Percentiles rank a stretch among this genome's conserved stretches.
phyloP scores from a whole-genome alignment of 345 rosid species.

The Litchi chinensis region DNA sequence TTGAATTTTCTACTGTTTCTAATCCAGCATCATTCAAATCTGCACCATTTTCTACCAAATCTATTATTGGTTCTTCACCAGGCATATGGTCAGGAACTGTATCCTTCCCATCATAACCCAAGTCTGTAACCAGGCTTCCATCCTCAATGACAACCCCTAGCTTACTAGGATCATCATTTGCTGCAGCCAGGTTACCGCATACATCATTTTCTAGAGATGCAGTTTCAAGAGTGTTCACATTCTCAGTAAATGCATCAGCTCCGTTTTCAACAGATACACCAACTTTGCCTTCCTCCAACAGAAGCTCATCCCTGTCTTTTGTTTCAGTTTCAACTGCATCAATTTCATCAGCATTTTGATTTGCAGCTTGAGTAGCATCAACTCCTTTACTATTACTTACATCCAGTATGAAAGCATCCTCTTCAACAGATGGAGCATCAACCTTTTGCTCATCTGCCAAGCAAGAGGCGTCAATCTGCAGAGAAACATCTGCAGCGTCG shows the following conservation, averaged over 20 bases:
- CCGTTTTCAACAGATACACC: slow-evolving; percentile 34
- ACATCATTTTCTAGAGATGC: slow-evolving; percentile 32
- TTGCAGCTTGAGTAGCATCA: slow-evolving; percentile 36
- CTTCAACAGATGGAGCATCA: slow-evolving; percentile 26
- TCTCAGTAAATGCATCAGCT: slow-evolving; percentile 32
- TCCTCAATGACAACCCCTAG: slow-evolving; percentile 32
- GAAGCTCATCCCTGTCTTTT: slow-evolving; percentile 34
- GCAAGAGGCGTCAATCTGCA: slow-evolving; percentile 32
- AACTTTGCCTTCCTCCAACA: slow-evolving; percentile 43
- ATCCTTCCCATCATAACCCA: slow-evolving; percentile 39
- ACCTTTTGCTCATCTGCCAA: slow-evolving; percentile 19
- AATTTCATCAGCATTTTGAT: slow-evolving; percentile 25
- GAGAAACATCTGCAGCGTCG: slow-evolving; percentile 25
- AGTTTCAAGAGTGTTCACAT: slow-evolving; percentile 27
- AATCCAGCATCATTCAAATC: slow-evolving; percentile 26
- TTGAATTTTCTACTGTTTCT: slow-evolving; percentile 29
- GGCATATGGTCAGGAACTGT: slow-evolving; percentile 19
- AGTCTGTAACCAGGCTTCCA: slow-evolving; percentile 31
- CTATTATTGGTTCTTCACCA: slow-evolving; percentile 40
- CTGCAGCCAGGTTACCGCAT: slow-evolving; percentile 30
- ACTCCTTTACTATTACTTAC: slow-evolving; percentile 24
- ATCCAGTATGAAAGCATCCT: slow-evolving; percentile 27
- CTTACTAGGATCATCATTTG: slow-evolving; percentile 40
- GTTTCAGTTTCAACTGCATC: slow-evolving; percentile 38
- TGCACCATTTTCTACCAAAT: slow-evolving; percentile 31